These are phyloP conservation scores for Linnemannia elongata DNA, from an alignment of 192 early-diverging fungal genomes.

Conservation along the genomic window DNA sequence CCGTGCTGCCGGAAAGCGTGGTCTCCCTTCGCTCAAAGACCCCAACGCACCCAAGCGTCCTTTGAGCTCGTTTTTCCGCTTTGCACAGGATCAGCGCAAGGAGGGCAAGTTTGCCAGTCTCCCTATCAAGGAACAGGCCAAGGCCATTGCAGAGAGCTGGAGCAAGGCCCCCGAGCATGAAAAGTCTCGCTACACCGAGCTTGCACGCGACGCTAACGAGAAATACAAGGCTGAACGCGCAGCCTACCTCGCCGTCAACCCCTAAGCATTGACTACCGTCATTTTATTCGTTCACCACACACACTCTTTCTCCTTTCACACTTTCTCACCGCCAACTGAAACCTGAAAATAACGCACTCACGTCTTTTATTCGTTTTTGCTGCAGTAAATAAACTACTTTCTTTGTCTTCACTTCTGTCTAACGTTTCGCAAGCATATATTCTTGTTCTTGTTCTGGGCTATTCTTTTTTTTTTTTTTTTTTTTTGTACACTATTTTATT, in stretches of 20 bases:
- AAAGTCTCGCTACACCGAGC: constrained; percentile 16
- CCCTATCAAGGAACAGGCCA: constrained; percentile 21
- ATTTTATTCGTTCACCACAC: too few relatives aligned
- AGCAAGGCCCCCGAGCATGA: neutral
- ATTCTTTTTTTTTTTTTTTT: too few relatives aligned
- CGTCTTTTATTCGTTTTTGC: neutral
- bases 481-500: too few relatives aligned
- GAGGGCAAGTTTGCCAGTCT: constrained; percentile 14
- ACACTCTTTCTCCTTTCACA: neutral
- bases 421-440: too few relatives aligned
- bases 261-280: neutral
- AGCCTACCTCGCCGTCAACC: constrained; percentile 20
- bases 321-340: too few relatives aligned
- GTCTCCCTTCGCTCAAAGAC: constrained; percentile 32
- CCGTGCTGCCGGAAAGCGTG: constrained; percentile 41
- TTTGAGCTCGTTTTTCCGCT: constrained; percentile 43
- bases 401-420: too few relatives aligned
- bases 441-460: too few relatives aligned
- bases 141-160: constrained; percentile 31
- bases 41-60: constrained; percentile 60
- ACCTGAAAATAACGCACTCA: too few relatives aligned
- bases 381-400: too few relatives aligned
- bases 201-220: neutral
- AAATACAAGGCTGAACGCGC: constrained; percentile 28
- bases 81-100: constrained; percentile 34